Evolutionary conservation across 2,329 filamentous ascomycete genomes (phyloP).

Genomic region (Venturia nashicola): DNA sequence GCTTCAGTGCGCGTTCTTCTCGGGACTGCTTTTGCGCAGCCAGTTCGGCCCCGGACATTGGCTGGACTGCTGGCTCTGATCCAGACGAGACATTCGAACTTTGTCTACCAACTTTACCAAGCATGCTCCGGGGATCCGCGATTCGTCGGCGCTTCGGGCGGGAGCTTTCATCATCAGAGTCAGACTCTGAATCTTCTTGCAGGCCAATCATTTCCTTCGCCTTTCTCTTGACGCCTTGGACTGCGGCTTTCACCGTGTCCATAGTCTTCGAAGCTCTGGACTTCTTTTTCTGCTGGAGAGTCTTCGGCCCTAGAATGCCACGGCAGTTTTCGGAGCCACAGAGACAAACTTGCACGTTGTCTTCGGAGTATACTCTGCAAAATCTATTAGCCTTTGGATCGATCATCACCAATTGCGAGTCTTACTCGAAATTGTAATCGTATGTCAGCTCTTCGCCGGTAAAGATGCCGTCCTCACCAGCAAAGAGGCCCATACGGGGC

Average conservation of each 20-base stretch:
- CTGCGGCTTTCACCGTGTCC: background rate
- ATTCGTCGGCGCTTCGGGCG: background rate
- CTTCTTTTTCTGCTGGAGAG: conserved; percentile 15
- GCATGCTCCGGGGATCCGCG: background rate
- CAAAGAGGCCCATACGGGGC: conserved; percentile 92
- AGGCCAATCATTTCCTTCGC: conserved; percentile 8
- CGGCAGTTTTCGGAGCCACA: conserved; percentile 50
- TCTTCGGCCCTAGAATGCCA: conserved; percentile 45
- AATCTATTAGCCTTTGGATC: background rate
- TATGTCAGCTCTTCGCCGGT: conserved; percentile 95
- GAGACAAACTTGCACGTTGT: conserved; percentile 51
- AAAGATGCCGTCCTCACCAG: conserved; percentile 77
- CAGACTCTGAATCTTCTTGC: background rate
- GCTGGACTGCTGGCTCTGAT: background rate
- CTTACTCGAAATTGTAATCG: conserved; percentile 66
- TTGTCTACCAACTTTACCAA: background rate
- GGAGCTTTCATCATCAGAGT: background rate
- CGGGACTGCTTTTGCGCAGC: conserved; percentile 3
- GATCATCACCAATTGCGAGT: conserved; percentile 16
- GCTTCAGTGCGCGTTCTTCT: background rate
- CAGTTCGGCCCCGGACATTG: background rate
- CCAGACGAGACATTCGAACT: background rate
- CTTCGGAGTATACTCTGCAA: conserved; percentile 42
- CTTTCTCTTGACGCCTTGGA: conserved; percentile 10
- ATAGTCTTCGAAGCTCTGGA: background rate